These are phyloP conservation scores for Penicillium concentricum DNA, from an alignment of 2,329 filamentous ascomycete genomes.

Conservation along the genomic window DNA sequence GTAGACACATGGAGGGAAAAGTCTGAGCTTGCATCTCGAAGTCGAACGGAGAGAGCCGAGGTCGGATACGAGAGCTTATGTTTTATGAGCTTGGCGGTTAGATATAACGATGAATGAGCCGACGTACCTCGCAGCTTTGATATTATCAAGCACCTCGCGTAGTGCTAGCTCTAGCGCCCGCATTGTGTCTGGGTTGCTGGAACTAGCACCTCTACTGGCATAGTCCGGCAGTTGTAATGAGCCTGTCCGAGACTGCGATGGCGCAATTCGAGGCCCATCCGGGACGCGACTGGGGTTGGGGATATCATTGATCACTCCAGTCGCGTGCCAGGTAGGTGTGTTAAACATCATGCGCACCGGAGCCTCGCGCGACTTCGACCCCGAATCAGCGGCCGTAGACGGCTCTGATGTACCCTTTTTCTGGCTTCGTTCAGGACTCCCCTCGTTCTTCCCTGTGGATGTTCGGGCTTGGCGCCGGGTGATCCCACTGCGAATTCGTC, in stretches of 20 bases:
- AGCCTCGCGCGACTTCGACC: conserved; percentile 35
- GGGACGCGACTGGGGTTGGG: conserved; percentile 52
- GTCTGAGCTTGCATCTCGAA: conserved; percentile 84
- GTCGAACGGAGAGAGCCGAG: conserved; percentile 58
- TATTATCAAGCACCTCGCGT: conserved; percentile 75
- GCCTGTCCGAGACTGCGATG: conserved; percentile 32
- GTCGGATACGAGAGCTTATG: conserved; percentile 44
- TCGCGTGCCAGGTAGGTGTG: conserved; percentile 70
- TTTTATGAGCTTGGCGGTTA: conserved; percentile 10
- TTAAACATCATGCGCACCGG: conserved; percentile 54
- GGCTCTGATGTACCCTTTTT: conserved; percentile 38
- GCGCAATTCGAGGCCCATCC: conserved; percentile 36
- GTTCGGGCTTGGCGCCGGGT: conserved; percentile 79
- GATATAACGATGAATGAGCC: not conserved
- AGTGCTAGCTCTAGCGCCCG: conserved; percentile 81
- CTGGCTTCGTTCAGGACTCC: conserved; percentile 58
- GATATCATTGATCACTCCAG: conserved; percentile 75
- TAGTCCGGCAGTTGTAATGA: conserved; percentile 47
- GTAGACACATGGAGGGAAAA: conserved; percentile 80
- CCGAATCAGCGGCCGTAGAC: conserved; percentile 35
- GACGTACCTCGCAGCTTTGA: conserved; percentile 77
- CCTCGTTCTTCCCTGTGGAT: conserved; percentile 59
- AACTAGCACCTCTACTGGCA: conserved; percentile 63
- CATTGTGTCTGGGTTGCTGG: conserved; percentile 75
- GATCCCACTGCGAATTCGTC: conserved; percentile 77